Evolutionary conservation across 78 protist species (phyloP).

Genomic region (Dictyostelium purpureum): DNA sequence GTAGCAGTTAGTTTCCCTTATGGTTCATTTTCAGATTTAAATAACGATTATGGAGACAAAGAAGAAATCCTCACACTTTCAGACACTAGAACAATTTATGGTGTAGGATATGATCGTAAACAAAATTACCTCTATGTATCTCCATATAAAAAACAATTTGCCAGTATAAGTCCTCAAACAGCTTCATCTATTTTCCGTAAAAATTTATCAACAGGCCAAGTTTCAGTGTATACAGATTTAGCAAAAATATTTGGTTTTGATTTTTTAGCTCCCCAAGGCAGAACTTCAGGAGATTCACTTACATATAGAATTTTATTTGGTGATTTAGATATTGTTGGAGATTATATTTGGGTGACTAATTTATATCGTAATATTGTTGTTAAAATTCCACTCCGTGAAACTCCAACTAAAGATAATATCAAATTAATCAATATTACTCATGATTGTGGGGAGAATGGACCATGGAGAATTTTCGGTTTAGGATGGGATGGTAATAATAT

Average conservation of each 20-base stretch:
- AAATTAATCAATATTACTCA: neutral
- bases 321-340: constrained; percentile 53
- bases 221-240: neutral
- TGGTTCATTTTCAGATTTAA: neutral
- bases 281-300: neutral
- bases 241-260: neutral
- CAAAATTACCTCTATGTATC: neutral
- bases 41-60: neutral
- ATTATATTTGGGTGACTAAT: constrained; percentile 12
- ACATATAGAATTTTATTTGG: constrained; percentile 8
- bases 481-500: constrained; percentile 39
- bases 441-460: neutral
- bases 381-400: constrained; percentile 19
- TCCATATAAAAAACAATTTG: neutral
- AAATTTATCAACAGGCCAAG: neutral
- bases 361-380: neutral
- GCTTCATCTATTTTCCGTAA: neutral
- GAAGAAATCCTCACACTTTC: neutral
- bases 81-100: constrained; percentile 6
- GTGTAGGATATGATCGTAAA: constrained; percentile 33
- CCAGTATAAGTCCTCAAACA: neutral
- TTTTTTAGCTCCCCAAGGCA: neutral
- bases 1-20: constrained; percentile 16
- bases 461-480: constrained; percentile 8
- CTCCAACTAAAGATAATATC: neutral